Conservation (phyloP, 1,284 basidiomycete genomes). For the Pseudozyma sp. region DNA sequence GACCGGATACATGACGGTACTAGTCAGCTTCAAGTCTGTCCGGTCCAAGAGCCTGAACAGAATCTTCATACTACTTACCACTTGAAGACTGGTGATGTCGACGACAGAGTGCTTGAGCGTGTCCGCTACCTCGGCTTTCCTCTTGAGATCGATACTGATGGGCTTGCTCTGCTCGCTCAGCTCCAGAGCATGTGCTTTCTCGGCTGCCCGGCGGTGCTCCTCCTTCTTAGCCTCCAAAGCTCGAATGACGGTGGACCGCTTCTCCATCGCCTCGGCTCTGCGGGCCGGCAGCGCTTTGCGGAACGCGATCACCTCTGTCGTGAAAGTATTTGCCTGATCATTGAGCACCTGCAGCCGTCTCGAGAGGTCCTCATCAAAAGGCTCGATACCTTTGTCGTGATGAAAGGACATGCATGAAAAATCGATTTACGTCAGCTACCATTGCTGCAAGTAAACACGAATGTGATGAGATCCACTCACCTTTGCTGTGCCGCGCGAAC, state of each 20-base stretch:
- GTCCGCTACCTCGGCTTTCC: slow-evolving; percentile 41
- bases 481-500: slow-evolving; percentile 42
- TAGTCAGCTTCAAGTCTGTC: not conserved
- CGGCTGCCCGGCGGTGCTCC: slow-evolving; percentile 30
- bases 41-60: not conserved
- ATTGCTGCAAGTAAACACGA: too few relatives aligned
- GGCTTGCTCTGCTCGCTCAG: slow-evolving; percentile 30
- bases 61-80: slow-evolving; percentile 17
- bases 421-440: not conserved
- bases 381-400: slow-evolving; percentile 28
- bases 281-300: slow-evolving; percentile 39
- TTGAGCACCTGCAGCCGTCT: slow-evolving; percentile 34
- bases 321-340: slow-evolving; percentile 39
- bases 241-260: slow-evolving; percentile 34
- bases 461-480: slow-evolving; percentile 11
- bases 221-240: slow-evolving; percentile 45
- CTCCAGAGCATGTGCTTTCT: slow-evolving; percentile 23
- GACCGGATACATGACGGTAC: too few relatives aligned
- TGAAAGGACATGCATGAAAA: not conserved
- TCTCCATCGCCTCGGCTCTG: slow-evolving; percentile 45
- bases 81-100: slow-evolving; percentile 45
- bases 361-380: slow-evolving; percentile 48
- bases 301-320: slow-evolving; percentile 43
- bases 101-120: slow-evolving; percentile 42
- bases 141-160: slow-evolving; percentile 33